Percentiles rank a stretch among this genome's conserved stretches.
Conservation (phyloP, 2,329 filamentous ascomycete genomes). For the Delphinella strobiligena region DNA sequence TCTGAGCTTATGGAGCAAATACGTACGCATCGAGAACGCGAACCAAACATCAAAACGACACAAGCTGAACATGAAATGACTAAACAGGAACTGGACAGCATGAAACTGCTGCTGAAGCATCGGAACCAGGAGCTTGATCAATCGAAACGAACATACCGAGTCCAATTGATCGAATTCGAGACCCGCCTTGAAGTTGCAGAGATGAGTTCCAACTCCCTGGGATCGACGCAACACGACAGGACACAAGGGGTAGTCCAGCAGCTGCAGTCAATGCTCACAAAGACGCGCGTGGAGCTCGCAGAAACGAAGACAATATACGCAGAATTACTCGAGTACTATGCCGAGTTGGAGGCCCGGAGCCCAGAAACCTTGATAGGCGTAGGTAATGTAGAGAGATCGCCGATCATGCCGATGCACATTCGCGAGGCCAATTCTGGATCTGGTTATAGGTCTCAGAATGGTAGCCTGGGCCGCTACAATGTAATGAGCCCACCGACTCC, state of each 20-base stretch:
- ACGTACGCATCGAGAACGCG: slow-evolving; percentile 51
- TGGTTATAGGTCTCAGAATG: neutral
- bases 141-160: slow-evolving; percentile 30
- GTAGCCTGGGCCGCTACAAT: slow-evolving; percentile 1
- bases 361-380: too few species aligned
- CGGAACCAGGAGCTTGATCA: slow-evolving; percentile 39
- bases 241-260: too few species aligned
- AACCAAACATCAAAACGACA: slow-evolving; percentile 42
- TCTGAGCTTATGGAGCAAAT: slow-evolving; percentile 48
- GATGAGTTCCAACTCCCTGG: neutral
- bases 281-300: too few species aligned
- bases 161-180: slow-evolving; percentile 36
- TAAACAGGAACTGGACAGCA: slow-evolving; percentile 45
- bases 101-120: slow-evolving; percentile 40
- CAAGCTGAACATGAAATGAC: slow-evolving; percentile 49
- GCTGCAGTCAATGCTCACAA: too few species aligned
- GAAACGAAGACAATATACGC: too few species aligned
- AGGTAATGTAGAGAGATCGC: too few species aligned
- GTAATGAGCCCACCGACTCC: neutral
- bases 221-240: too few species aligned
- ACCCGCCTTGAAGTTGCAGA: slow-evolving; percentile 9
- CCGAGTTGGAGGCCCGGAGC: too few species aligned
- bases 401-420: too few species aligned
- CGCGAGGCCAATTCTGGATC: slow-evolving; percentile 14
- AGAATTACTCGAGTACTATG: too few species aligned